Base-by-base conservation (phyloP, 2,329 filamentous ascomycete genomes). In the Diaporthe helianthi region DNA sequence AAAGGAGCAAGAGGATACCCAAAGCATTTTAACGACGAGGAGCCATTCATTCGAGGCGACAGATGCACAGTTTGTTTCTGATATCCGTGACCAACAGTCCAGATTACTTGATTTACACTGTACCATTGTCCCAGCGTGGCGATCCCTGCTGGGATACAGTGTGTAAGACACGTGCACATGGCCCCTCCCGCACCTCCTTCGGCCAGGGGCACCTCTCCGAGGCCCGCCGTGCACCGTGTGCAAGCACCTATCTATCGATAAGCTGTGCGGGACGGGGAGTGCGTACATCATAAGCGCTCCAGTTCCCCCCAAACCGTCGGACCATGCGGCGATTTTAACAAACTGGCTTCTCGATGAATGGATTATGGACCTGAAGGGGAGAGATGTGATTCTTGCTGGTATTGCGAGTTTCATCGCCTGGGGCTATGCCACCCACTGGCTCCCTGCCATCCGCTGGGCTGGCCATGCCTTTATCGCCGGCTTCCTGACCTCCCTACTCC, bases 401-500 rank as follows among this genome's bases (percentile, higher is more conserved):
- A 79, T 91, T 78, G 89, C 86, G 79, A 87, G 85, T 79, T 93
- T 97, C 80, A 84, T 98, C 79, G 91, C 93, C 78, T 98, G 95
- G 95, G 92, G 93, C 72, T 91, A 94, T 79, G 87, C 91, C 71
- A 90, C 93, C 74, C 90, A 92, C 82, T 97, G 92, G 90, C 84
- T 94, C 75, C 94, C 95, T 36, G 83, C 89, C 70, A 84, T 98
- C 73, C 93, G 93, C 79, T 97, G 92, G 86, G 85, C 93, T 51
- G 93, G 92, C 75, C 92, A 97, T 80, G 93, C 94, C 75, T 93
- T 98, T 79, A 83, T 92, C 73, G 81, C 87, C 73, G 95, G 96
- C 73, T 82, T 86, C 72, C 74, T 91, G 72, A 76, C 89, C 72
- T 82, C 90, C 2, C 73, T 87, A 61, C 79, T 86, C 53, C 83